These are phyloP conservation scores for Berberis thunbergii DNA, from an alignment of 164 flowering plant species.

Conservation along the genomic window DNA sequence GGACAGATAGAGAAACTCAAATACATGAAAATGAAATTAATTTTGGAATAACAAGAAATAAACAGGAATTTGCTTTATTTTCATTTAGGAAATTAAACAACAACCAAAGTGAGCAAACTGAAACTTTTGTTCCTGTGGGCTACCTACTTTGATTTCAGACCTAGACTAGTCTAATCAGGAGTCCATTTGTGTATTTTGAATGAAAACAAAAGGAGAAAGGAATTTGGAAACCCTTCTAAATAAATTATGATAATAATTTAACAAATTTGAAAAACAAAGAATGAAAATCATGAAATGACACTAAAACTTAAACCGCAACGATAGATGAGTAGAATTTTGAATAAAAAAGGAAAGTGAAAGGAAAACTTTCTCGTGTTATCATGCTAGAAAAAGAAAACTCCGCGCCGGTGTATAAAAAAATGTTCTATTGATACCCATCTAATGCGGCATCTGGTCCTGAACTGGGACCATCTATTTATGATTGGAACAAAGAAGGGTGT, in stretches of 20 bases:
- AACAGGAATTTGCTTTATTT: slow-evolving; percentile 20
- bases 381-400: neutral
- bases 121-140: slow-evolving; percentile 6
- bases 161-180: neutral
- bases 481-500: too few species aligned
- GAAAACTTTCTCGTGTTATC: neutral
- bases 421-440: too few species aligned
- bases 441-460: too few species aligned
- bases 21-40: neutral
- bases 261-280: too few species aligned
- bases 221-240: neutral
- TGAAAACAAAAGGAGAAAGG: slow-evolving; percentile 1
- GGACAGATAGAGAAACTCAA: neutral
- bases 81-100: slow-evolving; percentile 12
- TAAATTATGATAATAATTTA: too few species aligned
- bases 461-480: too few species aligned
- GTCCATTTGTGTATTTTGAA: slow-evolving; percentile 4
- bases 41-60: slow-evolving; percentile 4
- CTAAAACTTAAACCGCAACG: too few species aligned
- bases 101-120: slow-evolving; percentile 7
- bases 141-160: slow-evolving; percentile 13
- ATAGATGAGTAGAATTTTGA: too few species aligned
- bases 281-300: too few species aligned
- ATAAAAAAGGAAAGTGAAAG: neutral
- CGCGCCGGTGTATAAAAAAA: too few species aligned